Conservation (phyloP, 306 rosid genomes). For the Sophora flavescens region DNA sequence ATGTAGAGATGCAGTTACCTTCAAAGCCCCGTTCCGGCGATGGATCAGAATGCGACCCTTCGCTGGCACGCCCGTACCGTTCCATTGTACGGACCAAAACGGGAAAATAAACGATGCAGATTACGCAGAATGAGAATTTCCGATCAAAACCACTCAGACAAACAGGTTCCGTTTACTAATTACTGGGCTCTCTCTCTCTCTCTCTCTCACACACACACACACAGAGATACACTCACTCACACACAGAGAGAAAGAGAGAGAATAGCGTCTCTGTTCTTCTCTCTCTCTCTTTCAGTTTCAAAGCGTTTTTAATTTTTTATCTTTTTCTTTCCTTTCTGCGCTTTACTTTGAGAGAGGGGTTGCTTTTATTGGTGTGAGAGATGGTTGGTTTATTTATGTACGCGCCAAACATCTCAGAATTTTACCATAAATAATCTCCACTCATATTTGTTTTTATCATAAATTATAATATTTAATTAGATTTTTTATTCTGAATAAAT, state of each 20-base stretch:
- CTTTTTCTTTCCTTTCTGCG: constrained; percentile 36
- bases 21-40: constrained; percentile 81
- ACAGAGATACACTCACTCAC: not conserved
- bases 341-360: constrained; percentile 30
- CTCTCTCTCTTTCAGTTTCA: constrained; percentile 59
- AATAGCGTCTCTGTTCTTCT: constrained; percentile 54
- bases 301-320: constrained; percentile 46
- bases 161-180: no score
- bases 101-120: constrained; percentile 34
- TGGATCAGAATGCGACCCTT: constrained; percentile 89
- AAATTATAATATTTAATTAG: no score
- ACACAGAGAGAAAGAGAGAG: constrained; percentile 3
- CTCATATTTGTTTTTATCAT: not conserved
- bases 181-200: not conserved
- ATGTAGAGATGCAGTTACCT: constrained; percentile 70
- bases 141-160: not conserved
- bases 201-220: constrained; percentile 9
- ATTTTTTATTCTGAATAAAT: no score
- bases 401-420: constrained; percentile 61
- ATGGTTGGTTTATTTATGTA: constrained; percentile 55
- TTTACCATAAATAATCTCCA: constrained; percentile 25
- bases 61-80: constrained; percentile 76
- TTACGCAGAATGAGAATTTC: constrained; percentile 55
- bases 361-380: constrained; percentile 44
- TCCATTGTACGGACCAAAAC: constrained; percentile 82